Evolutionary conservation across 169 alveolate genomes (phyloP).

Genomic region (Cryptosporidium tyzzeri): DNA sequence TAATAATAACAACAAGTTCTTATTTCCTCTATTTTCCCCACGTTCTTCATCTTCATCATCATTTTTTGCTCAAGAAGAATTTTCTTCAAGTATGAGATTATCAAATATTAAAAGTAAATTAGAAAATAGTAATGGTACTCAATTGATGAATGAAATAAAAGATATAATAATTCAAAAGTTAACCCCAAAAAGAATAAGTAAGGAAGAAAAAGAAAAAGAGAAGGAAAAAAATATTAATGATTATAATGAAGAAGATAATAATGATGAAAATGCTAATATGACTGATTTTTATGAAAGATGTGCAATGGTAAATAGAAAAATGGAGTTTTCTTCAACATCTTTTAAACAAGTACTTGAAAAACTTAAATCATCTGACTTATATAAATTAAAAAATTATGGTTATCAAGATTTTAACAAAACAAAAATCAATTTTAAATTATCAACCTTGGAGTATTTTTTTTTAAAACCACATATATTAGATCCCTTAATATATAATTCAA

Average conservation of each 20-base stretch:
- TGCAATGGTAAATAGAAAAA: conserved; percentile 42
- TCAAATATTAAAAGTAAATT: not conserved
- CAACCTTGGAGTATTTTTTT: conserved; percentile 75
- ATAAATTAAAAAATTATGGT: conserved; percentile 1
- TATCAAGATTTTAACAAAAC: not conserved
- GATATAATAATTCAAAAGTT: not conserved
- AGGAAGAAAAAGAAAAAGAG: not conserved
- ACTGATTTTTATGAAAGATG: not conserved
- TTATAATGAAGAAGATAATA: not conserved
- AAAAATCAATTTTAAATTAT: conserved; percentile 54
- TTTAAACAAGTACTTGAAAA: conserved; percentile 3
- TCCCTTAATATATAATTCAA: conserved; percentile 79
- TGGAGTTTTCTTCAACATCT: conserved; percentile 17
- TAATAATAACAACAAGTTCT: not conserved
- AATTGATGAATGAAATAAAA: not conserved
- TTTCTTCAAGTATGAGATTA: not conserved
- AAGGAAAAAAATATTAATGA: not conserved
- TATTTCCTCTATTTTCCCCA: not conserved
- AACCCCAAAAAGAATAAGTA: conserved; percentile 11
- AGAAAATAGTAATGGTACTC: not conserved
- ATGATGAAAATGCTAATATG: not conserved
- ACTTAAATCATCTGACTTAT: not conserved
- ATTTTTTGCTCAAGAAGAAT: not conserved
- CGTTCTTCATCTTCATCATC: not conserved
- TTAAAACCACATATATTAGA: conserved; percentile 78